Percentiles rank a stretch among this genome's conserved stretches.
These are phyloP conservation scores for Magnolia changhungtana DNA, from an alignment of 164 flowering plant genomes.

Conservation along the genomic window DNA sequence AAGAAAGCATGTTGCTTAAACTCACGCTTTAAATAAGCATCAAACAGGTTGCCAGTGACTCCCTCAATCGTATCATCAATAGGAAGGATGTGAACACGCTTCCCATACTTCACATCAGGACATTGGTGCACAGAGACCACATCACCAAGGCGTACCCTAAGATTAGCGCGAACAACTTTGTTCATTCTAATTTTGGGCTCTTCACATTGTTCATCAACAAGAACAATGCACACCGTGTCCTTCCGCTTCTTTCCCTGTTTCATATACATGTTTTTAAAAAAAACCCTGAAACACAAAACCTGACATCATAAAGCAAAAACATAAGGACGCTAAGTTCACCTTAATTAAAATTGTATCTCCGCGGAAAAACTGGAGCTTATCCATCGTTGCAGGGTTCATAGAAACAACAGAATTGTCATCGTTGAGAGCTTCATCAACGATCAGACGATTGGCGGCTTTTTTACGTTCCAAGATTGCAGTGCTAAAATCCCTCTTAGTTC, in stretches of 20 bases:
- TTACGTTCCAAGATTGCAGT: conserved; percentile 42
- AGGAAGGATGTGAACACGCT: conserved; percentile 25
- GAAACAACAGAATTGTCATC: conserved; percentile 42
- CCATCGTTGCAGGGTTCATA: conserved; percentile 38
- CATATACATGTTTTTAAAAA: conserved; percentile 21
- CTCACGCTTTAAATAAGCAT: conserved; percentile 23
- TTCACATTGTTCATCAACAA: conserved; percentile 20
- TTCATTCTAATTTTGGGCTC: conserved; percentile 25
- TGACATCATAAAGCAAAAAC: not conserved
- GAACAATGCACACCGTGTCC: conserved; percentile 23
- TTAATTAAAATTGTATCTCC: conserved; percentile 40
- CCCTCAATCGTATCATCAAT: conserved; percentile 25
- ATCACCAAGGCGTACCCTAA: conserved; percentile 25
- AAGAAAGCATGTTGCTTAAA: not conserved
- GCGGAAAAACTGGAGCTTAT: conserved; percentile 35
- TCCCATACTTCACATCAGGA: conserved; percentile 26
- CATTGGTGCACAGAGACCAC: conserved; percentile 25
- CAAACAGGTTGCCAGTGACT: conserved; percentile 23
- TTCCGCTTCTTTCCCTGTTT: conserved; percentile 18
- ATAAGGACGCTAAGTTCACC: conserved; percentile 16
- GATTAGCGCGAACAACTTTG: conserved; percentile 24
- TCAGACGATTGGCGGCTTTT: conserved; percentile 34
- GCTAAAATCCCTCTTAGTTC: conserved; percentile 36
- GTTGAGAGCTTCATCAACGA: conserved; percentile 37
- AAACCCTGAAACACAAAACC: not conserved